Evolutionary conservation across 1,284 basidiomycete genomes (phyloP).

Genomic region (Ganoderma multipileum): DNA sequence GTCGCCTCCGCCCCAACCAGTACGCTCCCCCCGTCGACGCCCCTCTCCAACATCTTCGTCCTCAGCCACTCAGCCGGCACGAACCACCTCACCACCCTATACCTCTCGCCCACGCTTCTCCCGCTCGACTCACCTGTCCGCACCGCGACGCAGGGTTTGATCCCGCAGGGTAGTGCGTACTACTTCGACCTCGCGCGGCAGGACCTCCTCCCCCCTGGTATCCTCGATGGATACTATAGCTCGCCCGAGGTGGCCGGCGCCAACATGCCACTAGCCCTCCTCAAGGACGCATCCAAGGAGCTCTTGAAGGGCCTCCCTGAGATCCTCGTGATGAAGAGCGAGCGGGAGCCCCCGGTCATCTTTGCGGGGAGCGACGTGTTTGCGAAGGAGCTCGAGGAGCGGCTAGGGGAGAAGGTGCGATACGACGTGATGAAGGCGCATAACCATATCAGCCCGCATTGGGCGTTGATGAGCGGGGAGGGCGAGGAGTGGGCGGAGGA

Average conservation of each 20-base stretch:
- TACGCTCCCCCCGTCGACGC: slow-evolving; percentile 3
- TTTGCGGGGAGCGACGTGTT: slow-evolving; percentile 43
- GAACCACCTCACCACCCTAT: slow-evolving; percentile 50
- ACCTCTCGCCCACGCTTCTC: slow-evolving; percentile 49
- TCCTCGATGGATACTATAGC: slow-evolving; percentile 52
- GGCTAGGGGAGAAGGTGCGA: slow-evolving; percentile 37
- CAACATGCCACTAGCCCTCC: slow-evolving; percentile 49
- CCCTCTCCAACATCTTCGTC: slow-evolving; percentile 49
- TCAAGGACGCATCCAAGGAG: slow-evolving; percentile 44
- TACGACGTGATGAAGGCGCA: slow-evolving; percentile 56
- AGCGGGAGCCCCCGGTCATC: slow-evolving; percentile 58
- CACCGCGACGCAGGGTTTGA: slow-evolving; percentile 49
- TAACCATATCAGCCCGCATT: slow-evolving; percentile 66
- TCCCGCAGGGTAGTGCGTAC: slow-evolving; percentile 56
- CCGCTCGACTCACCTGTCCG: slow-evolving; percentile 41
- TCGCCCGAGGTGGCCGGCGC: slow-evolving; percentile 46
- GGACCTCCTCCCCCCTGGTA: slow-evolving; percentile 32
- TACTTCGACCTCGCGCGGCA: slow-evolving; percentile 39
- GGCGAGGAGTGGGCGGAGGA: slow-evolving; percentile 69
- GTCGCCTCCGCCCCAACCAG: slow-evolving; percentile 18
- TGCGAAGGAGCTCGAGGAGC: slow-evolving; percentile 42
- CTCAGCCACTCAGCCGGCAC: slow-evolving; percentile 69
- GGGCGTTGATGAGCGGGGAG: slow-evolving; percentile 56
- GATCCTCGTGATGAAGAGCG: slow-evolving; percentile 53
- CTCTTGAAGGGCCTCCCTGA: slow-evolving; percentile 49